These are phyloP conservation scores for Biscogniauxia marginata DNA, from an alignment of 2,329 filamentous ascomycete genomes.

Conservation along the genomic window DNA sequence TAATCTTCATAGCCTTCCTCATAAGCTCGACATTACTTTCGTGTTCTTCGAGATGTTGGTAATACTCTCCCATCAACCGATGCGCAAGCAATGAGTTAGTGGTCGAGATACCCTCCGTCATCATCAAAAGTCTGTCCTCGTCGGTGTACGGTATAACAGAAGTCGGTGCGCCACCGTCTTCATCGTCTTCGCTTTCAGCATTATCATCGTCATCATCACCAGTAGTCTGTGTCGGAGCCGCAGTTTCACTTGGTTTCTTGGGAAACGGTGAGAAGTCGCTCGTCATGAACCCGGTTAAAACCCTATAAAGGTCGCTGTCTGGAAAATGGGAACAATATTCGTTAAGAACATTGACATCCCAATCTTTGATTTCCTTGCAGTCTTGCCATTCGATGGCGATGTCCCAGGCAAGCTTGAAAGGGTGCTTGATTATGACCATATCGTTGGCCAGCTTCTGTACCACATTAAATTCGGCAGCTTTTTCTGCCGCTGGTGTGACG, in stretches of 20 bases:
- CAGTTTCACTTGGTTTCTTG: slow-evolving; percentile 25
- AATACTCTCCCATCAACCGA: slow-evolving; percentile 79
- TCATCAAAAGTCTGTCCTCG: slow-evolving; percentile 77
- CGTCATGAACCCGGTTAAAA: slow-evolving; percentile 77
- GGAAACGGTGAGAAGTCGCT: slow-evolving; percentile 85
- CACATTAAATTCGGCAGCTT: slow-evolving; percentile 67
- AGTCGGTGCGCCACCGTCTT: slow-evolving; percentile 54
- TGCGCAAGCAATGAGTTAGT: slow-evolving; percentile 77
- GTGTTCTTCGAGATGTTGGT: slow-evolving; percentile 80
- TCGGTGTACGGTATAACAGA: slow-evolving; percentile 61
- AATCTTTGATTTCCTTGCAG: slow-evolving; percentile 67
- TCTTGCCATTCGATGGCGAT: slow-evolving; percentile 89
- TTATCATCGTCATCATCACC: slow-evolving; percentile 44
- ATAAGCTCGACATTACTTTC: slow-evolving; percentile 77
- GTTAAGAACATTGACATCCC: slow-evolving; percentile 74
- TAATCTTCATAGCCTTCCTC: slow-evolving; percentile 66
- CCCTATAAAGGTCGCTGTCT: slow-evolving; percentile 75
- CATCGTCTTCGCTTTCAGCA: slow-evolving; percentile 55
- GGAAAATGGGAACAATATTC: slow-evolving; percentile 85
- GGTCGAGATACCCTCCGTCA: slow-evolving; percentile 70
- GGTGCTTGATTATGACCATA: slow-evolving; percentile 95
- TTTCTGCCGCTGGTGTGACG: slow-evolving; percentile 64
- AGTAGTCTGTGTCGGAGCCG: slow-evolving; percentile 19
- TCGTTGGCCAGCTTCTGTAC: slow-evolving; percentile 78
- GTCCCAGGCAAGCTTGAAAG: slow-evolving; percentile 86